Conservation (phyloP, 805 yeast species). For the Cyberlindnera japonica region DNA sequence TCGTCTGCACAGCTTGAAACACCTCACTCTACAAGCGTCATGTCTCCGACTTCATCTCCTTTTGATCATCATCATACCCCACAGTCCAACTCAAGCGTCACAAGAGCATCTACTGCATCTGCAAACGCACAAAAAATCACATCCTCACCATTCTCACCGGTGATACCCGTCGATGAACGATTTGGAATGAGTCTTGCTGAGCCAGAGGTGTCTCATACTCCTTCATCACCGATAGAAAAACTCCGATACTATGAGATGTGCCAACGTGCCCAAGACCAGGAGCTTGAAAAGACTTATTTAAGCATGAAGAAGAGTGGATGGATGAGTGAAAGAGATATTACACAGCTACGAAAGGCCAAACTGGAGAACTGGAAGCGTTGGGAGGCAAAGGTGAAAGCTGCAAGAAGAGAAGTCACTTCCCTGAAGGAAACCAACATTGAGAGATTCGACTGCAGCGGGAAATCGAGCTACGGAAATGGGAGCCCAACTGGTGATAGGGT, state of each 20-base stretch:
- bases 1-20: background rate
- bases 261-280: conserved; percentile 20
- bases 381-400: conserved; percentile 20
- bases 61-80: background rate
- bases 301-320: conserved; percentile 25
- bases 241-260: conserved; percentile 19
- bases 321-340: conserved; percentile 22
- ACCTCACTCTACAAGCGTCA: background rate
- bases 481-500: background rate
- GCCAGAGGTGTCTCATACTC: conserved; percentile 9
- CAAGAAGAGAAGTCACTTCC: conserved; percentile 7
- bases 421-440: background rate
- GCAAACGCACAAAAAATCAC: background rate
- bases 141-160: conserved; percentile 20
- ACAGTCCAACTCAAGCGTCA: background rate
- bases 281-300: conserved; percentile 19
- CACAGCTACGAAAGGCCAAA: conserved; percentile 18
- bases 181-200: conserved; percentile 25
- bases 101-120: background rate
- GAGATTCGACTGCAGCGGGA: background rate
- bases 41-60: background rate
- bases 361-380: conserved; percentile 23
- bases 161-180: conserved; percentile 23
- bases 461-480: background rate
- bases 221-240: conserved; percentile 19